Conservation (phyloP, 2,329 filamentous ascomycete species). For the Ampelomyces quisqualis region DNA sequence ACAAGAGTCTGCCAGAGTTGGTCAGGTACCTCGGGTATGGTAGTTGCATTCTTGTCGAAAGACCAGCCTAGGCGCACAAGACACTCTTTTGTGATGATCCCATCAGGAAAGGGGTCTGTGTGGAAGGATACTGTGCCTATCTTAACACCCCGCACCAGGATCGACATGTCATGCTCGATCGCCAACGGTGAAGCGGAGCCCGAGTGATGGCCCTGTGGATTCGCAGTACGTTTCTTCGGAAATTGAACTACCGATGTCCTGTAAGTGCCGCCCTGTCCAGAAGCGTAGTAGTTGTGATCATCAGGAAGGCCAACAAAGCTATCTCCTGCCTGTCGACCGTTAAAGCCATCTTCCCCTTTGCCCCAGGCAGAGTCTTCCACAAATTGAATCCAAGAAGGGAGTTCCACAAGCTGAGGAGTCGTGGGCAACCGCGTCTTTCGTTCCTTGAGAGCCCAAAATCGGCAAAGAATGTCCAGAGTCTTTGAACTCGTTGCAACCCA, state of each 20-base stretch:
- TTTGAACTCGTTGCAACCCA: conserved; percentile 5
- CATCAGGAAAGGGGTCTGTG: conserved; percentile 6
- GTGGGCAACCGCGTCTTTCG: background rate
- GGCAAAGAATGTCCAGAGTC: conserved; percentile 15
- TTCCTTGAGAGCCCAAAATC: conserved; percentile 11
- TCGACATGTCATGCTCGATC: conserved; percentile 3
- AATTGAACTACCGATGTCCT: conserved; percentile 2
- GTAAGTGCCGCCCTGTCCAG: background rate
- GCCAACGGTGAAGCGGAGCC: background rate
- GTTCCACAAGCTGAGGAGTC: conserved; percentile 1
- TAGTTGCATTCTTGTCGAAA: background rate
- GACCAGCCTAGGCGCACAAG: conserved; percentile 2
- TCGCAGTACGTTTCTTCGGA: background rate
- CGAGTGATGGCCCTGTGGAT: background rate
- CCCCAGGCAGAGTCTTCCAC: conserved; percentile 5
- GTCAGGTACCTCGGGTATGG: background rate
- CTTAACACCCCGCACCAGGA: background rate
- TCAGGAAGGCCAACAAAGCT: conserved; percentile 14
- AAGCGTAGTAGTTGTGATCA: conserved; percentile 7
- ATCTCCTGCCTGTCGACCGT: conserved; percentile 8
- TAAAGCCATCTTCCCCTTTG: conserved; percentile 1
- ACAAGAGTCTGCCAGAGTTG: conserved; percentile 9
- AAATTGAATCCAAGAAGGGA: conserved; percentile 12
- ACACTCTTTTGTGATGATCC: conserved; percentile 4
- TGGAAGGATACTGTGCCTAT: conserved; percentile 2